Percentiles rank a stretch among this genome's conserved stretches.
These are phyloP conservation scores for Mycena kentingensis DNA, from an alignment of 768 basidiomycete genomes.

Conservation along the genomic window DNA sequence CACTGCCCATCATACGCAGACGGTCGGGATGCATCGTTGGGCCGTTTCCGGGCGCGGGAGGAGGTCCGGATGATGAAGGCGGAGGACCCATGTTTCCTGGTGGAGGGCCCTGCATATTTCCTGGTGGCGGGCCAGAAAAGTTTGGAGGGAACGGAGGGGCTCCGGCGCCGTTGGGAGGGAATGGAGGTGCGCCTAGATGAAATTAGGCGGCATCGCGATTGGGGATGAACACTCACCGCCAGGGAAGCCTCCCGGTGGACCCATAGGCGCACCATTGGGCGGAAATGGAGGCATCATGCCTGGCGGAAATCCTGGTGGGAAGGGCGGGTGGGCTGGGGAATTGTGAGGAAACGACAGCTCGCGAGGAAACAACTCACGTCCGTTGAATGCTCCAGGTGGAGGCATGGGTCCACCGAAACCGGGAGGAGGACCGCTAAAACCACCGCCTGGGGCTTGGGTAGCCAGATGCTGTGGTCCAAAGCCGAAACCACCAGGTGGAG, in stretches of 20 bases:
- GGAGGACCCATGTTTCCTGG: slow-evolving; percentile 8
- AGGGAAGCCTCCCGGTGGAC: slow-evolving; percentile 41
- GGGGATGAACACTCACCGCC: slow-evolving; percentile 41
- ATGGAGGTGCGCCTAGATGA: slow-evolving; percentile 43
- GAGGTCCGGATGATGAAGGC: slow-evolving; percentile 26
- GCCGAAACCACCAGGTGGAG: slow-evolving; percentile 85
- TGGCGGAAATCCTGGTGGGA: slow-evolving; percentile 48
- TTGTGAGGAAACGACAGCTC: background rate
- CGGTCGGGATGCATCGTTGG: slow-evolving; percentile 86
- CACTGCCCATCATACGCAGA: slow-evolving; percentile 69
- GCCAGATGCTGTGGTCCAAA: slow-evolving; percentile 82
- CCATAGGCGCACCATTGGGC: slow-evolving; percentile 55
- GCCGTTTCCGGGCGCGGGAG: slow-evolving; percentile 35
- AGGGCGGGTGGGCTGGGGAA: slow-evolving; percentile 14
- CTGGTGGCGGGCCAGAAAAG: slow-evolving; percentile 33
- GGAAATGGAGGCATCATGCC: slow-evolving; percentile 77
- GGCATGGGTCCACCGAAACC: slow-evolving; percentile 55
- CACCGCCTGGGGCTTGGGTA: slow-evolving; percentile 50
- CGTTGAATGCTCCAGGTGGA: slow-evolving; percentile 21
- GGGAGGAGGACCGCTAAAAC: slow-evolving; percentile 40
- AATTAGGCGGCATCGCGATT: slow-evolving; percentile 9
- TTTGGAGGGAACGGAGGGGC: slow-evolving; percentile 52
- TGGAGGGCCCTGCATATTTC: slow-evolving; percentile 28
- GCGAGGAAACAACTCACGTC: too few species aligned
- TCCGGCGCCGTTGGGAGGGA: slow-evolving; percentile 49